phyloP scores from a whole-genome alignment of 768 basidiomycete genomes.

The Lactarius deliciosus region DNA sequence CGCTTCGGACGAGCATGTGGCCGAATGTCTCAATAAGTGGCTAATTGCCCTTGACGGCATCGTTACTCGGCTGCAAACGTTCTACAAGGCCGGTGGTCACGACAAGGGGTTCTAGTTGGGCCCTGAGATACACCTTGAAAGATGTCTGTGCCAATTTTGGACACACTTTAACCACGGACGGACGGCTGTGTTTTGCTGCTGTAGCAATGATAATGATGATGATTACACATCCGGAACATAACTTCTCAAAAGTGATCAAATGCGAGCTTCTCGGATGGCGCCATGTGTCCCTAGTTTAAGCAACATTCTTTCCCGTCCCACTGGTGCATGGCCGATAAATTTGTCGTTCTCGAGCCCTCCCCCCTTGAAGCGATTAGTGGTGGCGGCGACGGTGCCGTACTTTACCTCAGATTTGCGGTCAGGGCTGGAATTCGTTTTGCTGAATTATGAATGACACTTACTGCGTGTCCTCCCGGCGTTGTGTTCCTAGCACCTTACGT shows the following conservation, averaged over 20 bases:
- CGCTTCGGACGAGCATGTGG: conserved; percentile 45
- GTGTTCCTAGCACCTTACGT: conserved; percentile 28
- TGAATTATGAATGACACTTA: conserved; percentile 19
- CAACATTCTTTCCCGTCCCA: neutral
- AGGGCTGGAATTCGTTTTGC: conserved; percentile 6
- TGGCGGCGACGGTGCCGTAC: conserved; percentile 22
- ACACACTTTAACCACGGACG: conserved; percentile 13
- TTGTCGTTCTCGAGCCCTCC: neutral
- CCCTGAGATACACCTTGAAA: neutral
- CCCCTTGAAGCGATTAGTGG: neutral
- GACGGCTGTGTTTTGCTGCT: conserved; percentile 9
- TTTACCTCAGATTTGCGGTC: conserved; percentile 24
- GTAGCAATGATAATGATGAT: conserved; percentile 8
- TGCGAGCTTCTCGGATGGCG: neutral
- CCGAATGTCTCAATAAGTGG: conserved; percentile 52
- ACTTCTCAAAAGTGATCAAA: conserved; percentile 1
- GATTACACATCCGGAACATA: conserved; percentile 13
- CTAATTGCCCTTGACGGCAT: conserved; percentile 51
- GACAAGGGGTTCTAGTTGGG: conserved; percentile 44
- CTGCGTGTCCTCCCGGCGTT: conserved; percentile 4
- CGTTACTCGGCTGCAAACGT: conserved; percentile 47
- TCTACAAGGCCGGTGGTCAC: conserved; percentile 45
- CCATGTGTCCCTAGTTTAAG: conserved; percentile 5
- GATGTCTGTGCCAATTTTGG: conserved; percentile 10
- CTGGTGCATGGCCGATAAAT: conserved; percentile 1